Base-by-base conservation (phyloP, 495 filamentous ascomycete genomes). In the Penicillium daleae region DNA sequence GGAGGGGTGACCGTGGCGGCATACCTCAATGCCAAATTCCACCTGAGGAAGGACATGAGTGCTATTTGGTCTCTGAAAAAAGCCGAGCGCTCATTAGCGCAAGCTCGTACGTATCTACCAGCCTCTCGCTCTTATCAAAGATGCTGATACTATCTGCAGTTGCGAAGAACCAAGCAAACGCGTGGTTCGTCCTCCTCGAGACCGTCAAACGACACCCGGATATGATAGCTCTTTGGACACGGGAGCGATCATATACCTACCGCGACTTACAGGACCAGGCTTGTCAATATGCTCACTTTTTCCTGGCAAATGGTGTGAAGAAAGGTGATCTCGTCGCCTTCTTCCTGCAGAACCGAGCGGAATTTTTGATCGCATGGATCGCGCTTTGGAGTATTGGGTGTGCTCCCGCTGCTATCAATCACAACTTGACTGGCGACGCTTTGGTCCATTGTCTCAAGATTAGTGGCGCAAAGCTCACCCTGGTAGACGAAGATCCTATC, bases 21-120 rank as follows among this genome's bases (percentile, higher is more conserved):
- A 17, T 93, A 93, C 69, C 76, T 91, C 50, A 85, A 92, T 63
- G 90, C 87, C 56, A 91, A 89, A 78, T 87, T 83, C 57, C 83
- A 88, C 67, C 59, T 92, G 52, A 60, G 67, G 32, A 87, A 91
- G 67, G 90, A 92, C 72, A 46, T 89, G 24, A 56, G 66, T 2
- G 62, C 49, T 2, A 42, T 86, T 50, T 76, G 67, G 29, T 66
- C 35, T 21, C 35, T 63, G 50, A 75, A 67, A 13, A 68, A 66
- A 35, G 68, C 74, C n/a, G 71, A 77, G 48, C 76, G 79, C 12
- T 62, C 75, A 33, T 78, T 76, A 63, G 62, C 67, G 40, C 70
- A 65, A 49, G 76, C 74, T 22, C 62, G 77, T 77, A 71, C 29
- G 52, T 60, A 21, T 39, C 40, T n/a, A n/a, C 4, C 21, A 29